Base-by-base conservation (phyloP, 2,329 filamentous ascomycete species). In the Scytalidium lignicola region DNA sequence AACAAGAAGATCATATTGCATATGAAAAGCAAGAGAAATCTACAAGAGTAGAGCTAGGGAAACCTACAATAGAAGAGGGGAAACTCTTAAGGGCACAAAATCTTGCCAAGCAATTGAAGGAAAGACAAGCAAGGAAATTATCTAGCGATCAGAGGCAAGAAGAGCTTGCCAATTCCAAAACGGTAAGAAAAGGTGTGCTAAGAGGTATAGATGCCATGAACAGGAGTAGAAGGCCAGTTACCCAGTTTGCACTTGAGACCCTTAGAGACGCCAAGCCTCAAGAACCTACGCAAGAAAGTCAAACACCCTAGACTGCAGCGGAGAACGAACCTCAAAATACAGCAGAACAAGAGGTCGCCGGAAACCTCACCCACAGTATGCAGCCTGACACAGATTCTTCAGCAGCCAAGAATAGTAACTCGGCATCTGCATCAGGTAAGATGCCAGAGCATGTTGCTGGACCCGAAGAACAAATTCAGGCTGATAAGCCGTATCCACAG, bases 31-130 rank as follows among this genome's bases (percentile, higher is more conserved):
- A 26, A 26, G 23, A 26, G 6, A 26, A 26, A 26, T 26, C 23
- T 26, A 10, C 23, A 26, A 26, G 23, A 26, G 23, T 10, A 26
- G 23, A 26, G 10, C 23, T 26, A 26, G 23, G 10, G 23, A 26
- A 26, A 26, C 23, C 23, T 6, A 10, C 23, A 10, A 26, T 10
- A 26, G 23, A 26, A 26, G 23, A 26, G 5, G 23, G 10, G 23
- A 5, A 26, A 10, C 23, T 10, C 23, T 5, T 26, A 26, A 26
- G 29, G 37, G 37, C 46, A 18, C 46, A 50, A 39, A 50, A 50
- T 51, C 46, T 51, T 51, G 28, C 48, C 40, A 51, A 51, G 44
- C 44, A 51, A 51, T 51, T 18, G 40, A 29, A 51, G 47, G 44
- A 51, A 44, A 51, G 48, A 29, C 44, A 47, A 44, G 23, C 23